Conservation (phyloP, 371 early-diverging fungal genomes). For the Mucor mucedo region DNA sequence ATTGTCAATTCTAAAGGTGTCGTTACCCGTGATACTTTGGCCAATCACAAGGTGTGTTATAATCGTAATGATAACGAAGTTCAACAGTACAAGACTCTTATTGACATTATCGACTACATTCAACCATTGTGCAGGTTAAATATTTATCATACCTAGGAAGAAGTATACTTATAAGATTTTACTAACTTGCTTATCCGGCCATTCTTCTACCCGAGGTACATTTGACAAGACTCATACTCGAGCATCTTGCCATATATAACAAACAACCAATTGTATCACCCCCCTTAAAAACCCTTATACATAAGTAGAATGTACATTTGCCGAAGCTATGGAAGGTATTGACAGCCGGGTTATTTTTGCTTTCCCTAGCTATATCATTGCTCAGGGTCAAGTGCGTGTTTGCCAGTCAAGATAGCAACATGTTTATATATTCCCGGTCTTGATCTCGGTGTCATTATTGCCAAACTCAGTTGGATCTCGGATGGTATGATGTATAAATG, state of each 20-base stretch:
- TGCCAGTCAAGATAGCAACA: constrained; percentile 94
- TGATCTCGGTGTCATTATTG: constrained; percentile 82
- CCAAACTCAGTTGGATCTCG: constrained; percentile 69
- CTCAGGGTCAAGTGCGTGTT: constrained; percentile 56
- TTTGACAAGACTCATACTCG: constrained; percentile 67
- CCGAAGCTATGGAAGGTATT: constrained; percentile 82
- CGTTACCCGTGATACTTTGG: constrained; percentile 82
- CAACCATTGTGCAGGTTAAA: constrained; percentile 19
- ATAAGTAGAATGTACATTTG: constrained; percentile 93
- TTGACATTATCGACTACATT: constrained; percentile 76
- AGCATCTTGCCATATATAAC: constrained; percentile 74
- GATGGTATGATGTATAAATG: constrained; percentile 81
- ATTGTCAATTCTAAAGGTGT: constrained; percentile 86
- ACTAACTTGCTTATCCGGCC: constrained; percentile 70
- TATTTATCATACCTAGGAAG: not conserved
- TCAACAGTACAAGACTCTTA: constrained; percentile 68
- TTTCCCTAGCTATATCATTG: constrained; percentile 77
- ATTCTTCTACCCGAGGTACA: constrained; percentile 76
- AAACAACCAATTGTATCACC: constrained; percentile 83
- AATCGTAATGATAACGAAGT: constrained; percentile 81
- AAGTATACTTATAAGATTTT: not conserved
- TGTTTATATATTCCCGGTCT: constrained; percentile 91
- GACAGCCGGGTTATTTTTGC: constrained; percentile 90
- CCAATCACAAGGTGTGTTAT: constrained; percentile 82
- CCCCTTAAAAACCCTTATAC: constrained; percentile 90